These are phyloP conservation scores for Tulasnella sp. DNA, from an alignment of 768 basidiomycete genomes.

Conservation along the genomic window DNA sequence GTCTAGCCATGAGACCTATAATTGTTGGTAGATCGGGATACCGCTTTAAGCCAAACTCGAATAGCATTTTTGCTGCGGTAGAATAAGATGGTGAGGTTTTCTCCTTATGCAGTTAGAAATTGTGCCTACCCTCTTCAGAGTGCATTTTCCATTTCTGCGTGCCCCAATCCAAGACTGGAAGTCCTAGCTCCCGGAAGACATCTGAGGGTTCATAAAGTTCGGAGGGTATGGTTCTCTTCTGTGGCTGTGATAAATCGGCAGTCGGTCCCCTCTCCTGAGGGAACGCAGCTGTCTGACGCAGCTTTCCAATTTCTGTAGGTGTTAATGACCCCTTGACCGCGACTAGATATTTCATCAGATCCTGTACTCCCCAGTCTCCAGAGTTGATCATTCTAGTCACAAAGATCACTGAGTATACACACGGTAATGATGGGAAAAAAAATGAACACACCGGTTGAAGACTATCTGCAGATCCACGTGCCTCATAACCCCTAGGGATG, in stretches of 20 bases:
- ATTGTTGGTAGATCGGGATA: constrained; percentile 54
- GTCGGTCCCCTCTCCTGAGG: constrained; percentile 41
- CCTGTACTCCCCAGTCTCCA: constrained; percentile 77
- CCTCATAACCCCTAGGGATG: constrained; percentile 68
- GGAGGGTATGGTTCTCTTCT: constrained; percentile 19
- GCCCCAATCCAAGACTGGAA: constrained; percentile 87
- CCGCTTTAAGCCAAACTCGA: constrained; percentile 23
- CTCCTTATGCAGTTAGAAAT: neutral
- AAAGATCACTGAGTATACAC: neutral
- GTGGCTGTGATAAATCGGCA: constrained; percentile 10
- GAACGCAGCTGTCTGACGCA: constrained; percentile 62
- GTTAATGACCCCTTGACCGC: constrained; percentile 56
- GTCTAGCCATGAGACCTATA: constrained; percentile 52
- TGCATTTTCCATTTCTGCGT: constrained; percentile 63
- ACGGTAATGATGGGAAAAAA: neutral
- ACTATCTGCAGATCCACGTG: constrained; percentile 88
- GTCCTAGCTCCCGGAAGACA: constrained; percentile 50
- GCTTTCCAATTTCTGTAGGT: constrained; percentile 41
- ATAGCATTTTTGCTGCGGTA: constrained; percentile 13
- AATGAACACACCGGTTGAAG: constrained; percentile 57
- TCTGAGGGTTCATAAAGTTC: constrained; percentile 79
- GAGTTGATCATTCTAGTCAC: constrained; percentile 68
- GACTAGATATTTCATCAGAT: constrained; percentile 78
- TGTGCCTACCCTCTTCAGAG: constrained; percentile 68
- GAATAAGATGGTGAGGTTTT: neutral